Evolutionary conservation across 768 basidiomycete genomes (phyloP).

Genomic region (Trametopsis cervina): DNA sequence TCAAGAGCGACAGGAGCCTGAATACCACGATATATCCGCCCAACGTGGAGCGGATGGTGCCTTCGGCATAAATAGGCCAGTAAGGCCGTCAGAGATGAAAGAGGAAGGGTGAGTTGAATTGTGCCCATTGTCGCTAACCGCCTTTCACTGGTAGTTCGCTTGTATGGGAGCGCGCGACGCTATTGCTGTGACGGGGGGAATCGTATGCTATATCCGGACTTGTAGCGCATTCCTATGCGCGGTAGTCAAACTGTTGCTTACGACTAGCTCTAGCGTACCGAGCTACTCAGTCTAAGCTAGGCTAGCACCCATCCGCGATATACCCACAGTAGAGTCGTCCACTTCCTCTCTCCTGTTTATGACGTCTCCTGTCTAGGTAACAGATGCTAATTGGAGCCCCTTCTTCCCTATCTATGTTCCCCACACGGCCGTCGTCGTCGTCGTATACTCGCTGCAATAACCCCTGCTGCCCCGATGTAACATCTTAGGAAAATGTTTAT

Average conservation of each 20-base stretch:
- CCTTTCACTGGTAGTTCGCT: too few species aligned
- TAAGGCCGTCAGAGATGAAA: slow-evolving; percentile 89
- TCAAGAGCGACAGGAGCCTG: slow-evolving; percentile 53
- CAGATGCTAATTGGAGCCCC: slow-evolving; percentile 74
- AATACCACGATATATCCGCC: slow-evolving; percentile 37
- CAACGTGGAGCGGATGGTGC: slow-evolving; percentile 36
- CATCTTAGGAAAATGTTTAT: slow-evolving; percentile 97
- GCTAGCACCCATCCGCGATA: slow-evolving; percentile 42
- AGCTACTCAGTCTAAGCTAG: slow-evolving; percentile 62
- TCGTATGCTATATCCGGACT: slow-evolving; percentile 15
- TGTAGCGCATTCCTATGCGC: slow-evolving; percentile 18
- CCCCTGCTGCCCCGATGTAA: slow-evolving; percentile 3
- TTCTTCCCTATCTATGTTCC: slow-evolving; percentile 34
- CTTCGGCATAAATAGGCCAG: slow-evolving; percentile 47
- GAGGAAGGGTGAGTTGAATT: slow-evolving; percentile 88
- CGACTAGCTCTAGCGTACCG: slow-evolving; percentile 71
- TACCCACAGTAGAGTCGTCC: slow-evolving; percentile 70
- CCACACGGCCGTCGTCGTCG: slow-evolving; percentile 22
- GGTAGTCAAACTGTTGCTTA: slow-evolving; percentile 33
- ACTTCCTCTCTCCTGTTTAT: slow-evolving; percentile 47
- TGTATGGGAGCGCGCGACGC: neutral
- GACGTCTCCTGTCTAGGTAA: slow-evolving; percentile 60
- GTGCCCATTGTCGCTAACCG: slow-evolving; percentile 10
- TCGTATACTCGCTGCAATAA: slow-evolving; percentile 9
- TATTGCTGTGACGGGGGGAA: slow-evolving; percentile 11